Percentiles rank a stretch among this genome's conserved stretches.
These are phyloP conservation scores for Scedosporium apiospermum DNA, from an alignment of 2,329 filamentous ascomycete species.

Conservation along the genomic window DNA sequence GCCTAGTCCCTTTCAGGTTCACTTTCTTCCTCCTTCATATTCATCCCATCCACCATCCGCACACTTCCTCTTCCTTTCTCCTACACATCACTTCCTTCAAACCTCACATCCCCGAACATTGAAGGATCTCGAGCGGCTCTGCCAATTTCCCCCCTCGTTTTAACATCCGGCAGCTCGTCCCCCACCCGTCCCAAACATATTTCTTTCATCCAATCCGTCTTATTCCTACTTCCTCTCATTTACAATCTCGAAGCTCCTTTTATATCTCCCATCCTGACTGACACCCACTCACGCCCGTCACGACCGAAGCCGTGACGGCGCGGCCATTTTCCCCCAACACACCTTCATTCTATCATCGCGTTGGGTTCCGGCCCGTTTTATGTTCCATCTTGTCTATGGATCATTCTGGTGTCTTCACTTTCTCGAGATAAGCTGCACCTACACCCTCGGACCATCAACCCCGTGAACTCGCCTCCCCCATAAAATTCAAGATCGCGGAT, in stretches of 20 bases:
- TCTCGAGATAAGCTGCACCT: neutral
- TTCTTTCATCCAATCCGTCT: neutral
- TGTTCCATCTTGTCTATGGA: neutral
- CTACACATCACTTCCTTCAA: slow-evolving; percentile 12
- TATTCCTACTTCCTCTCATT: neutral
- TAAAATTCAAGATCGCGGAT: neutral
- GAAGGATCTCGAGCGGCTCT: neutral
- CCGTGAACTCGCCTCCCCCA: neutral
- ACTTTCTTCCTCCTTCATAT: slow-evolving; percentile 10
- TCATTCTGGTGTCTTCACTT: neutral
- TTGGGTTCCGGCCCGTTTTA: neutral
- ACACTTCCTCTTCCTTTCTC: slow-evolving; percentile 9
- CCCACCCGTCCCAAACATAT: neutral
- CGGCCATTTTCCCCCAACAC: neutral
- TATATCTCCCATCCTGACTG: slow-evolving; percentile 5
- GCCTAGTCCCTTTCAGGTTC: slow-evolving; percentile 12
- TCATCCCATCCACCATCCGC: slow-evolving; percentile 9
- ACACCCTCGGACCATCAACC: neutral
- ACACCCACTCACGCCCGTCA: slow-evolving; percentile 3
- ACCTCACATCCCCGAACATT: slow-evolving; percentile 1
- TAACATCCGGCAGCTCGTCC: neutral
- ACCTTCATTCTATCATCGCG: neutral
- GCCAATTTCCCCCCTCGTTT: neutral
- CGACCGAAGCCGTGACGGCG: slow-evolving; percentile 3
- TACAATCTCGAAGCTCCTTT: neutral